phyloP scores from a whole-genome alignment of 2,329 filamentous ascomycete genomes.

The Alternaria hordeiaustralica region DNA sequence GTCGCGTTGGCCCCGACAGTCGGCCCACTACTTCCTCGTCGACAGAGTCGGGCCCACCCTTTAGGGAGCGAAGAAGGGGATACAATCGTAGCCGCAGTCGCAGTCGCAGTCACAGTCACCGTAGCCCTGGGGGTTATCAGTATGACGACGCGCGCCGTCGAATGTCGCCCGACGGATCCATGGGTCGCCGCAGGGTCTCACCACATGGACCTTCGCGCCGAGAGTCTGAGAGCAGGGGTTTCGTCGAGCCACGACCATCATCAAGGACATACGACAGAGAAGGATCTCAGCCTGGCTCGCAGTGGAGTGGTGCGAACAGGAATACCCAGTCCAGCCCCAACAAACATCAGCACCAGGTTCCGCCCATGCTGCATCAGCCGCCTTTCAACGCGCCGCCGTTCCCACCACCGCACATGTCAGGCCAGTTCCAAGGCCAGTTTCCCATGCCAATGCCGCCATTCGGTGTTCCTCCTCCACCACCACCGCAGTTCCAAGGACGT shows the following conservation, averaged over 20 bases:
- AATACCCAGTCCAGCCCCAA: conserved; percentile 6
- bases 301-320: conserved; percentile 15
- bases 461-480: conserved; percentile 27
- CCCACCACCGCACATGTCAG: conserved; percentile 20
- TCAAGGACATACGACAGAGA: conserved; percentile 12
- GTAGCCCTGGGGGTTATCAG: conserved; percentile 17
- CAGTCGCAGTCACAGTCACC: conserved; percentile 19
- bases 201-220: conserved; percentile 1
- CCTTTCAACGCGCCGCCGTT: conserved; percentile 27
- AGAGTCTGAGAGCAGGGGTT: conserved; percentile 12
- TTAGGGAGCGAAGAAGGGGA: conserved; percentile 14
- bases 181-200: conserved; percentile 19
- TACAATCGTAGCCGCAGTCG: conserved; percentile 20
- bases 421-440: conserved; percentile 27
- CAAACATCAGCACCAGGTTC: conserved; percentile 12
- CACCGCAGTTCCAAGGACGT: conserved; percentile 24
- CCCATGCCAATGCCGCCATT: conserved; percentile 25
- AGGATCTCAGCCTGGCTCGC: conserved; percentile 13
- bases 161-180: conserved; percentile 17
- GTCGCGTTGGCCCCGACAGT: conserved; percentile 13
- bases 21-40: conserved; percentile 21
- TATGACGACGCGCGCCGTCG: conserved; percentile 22
- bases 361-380: conserved; percentile 13
- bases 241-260: conserved; percentile 15
- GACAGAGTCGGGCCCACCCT: conserved; percentile 17